Evolutionary conservation across 202 grass and related monocot genomes (phyloP), one percentile per base, ranked within the genome.

Genomic region (Dendrocalamus latiflorus): DNA sequence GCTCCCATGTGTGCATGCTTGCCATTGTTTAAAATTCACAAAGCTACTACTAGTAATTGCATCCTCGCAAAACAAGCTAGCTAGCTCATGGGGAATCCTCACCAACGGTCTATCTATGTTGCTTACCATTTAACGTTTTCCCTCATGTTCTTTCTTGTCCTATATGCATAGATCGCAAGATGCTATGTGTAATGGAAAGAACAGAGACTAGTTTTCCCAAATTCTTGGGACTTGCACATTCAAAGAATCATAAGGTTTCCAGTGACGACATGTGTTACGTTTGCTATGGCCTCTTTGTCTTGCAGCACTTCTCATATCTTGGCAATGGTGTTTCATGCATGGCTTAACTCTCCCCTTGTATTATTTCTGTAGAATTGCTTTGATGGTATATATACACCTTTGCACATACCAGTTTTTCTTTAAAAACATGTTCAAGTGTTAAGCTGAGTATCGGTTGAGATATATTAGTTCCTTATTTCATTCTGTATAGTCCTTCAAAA

Each of bases 181-280:
- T 70, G 71, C 50, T 80, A 55, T 72, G 76, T 51, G 33, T 75
- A 62, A 83, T 88, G 56, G 34, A 76, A 70, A 83, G 59, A 89
- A 75, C 80, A 88, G 85, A 75, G 80, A 62, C 48, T 85, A 77
- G 77, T 85, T 76, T 88, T 49, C 70, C 66, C 30, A 82, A 71
- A 71, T 61, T 88, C 56, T 97, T 86, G 94, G 82, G 56, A 91
- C 81, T 83, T 90, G 85, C 76, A 77, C 78, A 76, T 80, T 86
- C 79, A 94, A 86, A 88, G 76, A 90, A 89, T 87, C 89, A 59
- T 88, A 81, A 71, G 45, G 54, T 90, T 76, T 76, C 39, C 70
- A 76, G 49, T 80, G 55, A 80, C 17, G 63, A 75, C 80, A 87
- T 78, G 83, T 71, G 63, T 14, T 86, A 43, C 75, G 60, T 68